Evolutionary conservation across 1,139 yeast species (phyloP).

Genomic region (Zygosaccharomyces sapae): DNA sequence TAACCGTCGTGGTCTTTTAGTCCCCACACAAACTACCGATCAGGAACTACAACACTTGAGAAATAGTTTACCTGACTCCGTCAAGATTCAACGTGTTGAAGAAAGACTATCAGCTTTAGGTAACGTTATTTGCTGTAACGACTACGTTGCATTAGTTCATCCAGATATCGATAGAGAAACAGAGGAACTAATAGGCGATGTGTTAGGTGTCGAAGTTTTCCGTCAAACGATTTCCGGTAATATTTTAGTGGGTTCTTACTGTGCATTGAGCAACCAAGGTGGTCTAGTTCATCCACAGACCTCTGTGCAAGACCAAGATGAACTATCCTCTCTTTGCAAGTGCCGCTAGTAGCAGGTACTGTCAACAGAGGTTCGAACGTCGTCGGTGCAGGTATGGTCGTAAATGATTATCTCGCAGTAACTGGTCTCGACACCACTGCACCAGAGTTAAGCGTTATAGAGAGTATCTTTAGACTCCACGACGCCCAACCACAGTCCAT

Average conservation of each 20-base stretch:
- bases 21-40: slow-evolving; percentile 98
- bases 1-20: slow-evolving; percentile 93
- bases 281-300: slow-evolving; percentile 98
- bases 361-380: slow-evolving; percentile 97
- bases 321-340: slow-evolving; percentile 91
- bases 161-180: slow-evolving; percentile 99
- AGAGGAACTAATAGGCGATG: slow-evolving; percentile 97
- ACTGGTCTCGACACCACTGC: slow-evolving; percentile 98
- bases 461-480: slow-evolving; percentile 88
- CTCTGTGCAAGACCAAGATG: slow-evolving; percentile 96
- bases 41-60: slow-evolving; percentile 97
- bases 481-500: slow-evolving; percentile 85
- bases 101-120: slow-evolving; percentile 96
- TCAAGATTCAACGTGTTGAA: slow-evolving; percentile 95
- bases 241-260: slow-evolving; percentile 94
- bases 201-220: slow-evolving; percentile 98
- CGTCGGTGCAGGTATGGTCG: slow-evolving; percentile 98
- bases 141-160: slow-evolving; percentile 96
- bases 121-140: slow-evolving; percentile 97
- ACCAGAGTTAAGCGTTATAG: slow-evolving; percentile 94
- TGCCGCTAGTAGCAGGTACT: slow-evolving; percentile 97
- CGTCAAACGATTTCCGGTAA: slow-evolving; percentile 98
- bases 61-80: slow-evolving; percentile 94
- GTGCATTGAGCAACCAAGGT: slow-evolving; percentile 93
- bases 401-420: slow-evolving; percentile 96